Evolutionary conservation across 306 rosid species (phyloP).

Genomic region (Prunus persica): DNA sequence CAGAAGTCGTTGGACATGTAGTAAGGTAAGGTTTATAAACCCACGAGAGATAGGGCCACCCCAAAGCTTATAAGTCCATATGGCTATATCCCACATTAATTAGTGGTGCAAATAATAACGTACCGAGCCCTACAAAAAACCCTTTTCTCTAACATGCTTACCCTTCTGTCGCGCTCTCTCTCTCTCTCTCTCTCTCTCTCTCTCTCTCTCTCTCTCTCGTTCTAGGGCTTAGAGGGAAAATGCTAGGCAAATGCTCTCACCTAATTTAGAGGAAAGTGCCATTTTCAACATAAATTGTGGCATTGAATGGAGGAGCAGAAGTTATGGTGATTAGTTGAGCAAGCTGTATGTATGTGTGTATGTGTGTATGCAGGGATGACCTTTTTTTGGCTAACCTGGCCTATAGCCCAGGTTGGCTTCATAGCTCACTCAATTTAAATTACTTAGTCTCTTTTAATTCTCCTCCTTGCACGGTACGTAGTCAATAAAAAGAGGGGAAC

Average conservation of each 20-base stretch:
- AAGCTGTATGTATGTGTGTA: not conserved
- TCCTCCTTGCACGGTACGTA: too few relatives aligned
- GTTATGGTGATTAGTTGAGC: slow-evolving; percentile 33
- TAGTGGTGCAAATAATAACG: too few relatives aligned
- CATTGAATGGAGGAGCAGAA: slow-evolving; percentile 29
- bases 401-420: too few relatives aligned
- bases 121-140: too few relatives aligned
- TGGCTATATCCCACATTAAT: not conserved
- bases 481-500: too few relatives aligned
- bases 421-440: too few relatives aligned
- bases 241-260: slow-evolving; percentile 9
- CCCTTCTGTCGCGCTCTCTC: too few relatives aligned
- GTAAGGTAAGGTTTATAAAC: not conserved
- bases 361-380: not conserved
- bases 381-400: too few relatives aligned
- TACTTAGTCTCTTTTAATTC: too few relatives aligned
- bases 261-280: slow-evolving; percentile 26
- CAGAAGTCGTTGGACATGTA: slow-evolving; percentile 35
- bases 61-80: not conserved
- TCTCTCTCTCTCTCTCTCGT: not conserved
- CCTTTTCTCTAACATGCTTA: too few relatives aligned
- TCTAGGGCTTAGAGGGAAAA: not conserved
- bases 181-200: not conserved
- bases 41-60: not conserved
- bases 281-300: slow-evolving; percentile 18